These are phyloP conservation scores for Nannochloropsis gaditana DNA, from an alignment of 108 stramenopile species.

Conservation along the genomic window DNA sequence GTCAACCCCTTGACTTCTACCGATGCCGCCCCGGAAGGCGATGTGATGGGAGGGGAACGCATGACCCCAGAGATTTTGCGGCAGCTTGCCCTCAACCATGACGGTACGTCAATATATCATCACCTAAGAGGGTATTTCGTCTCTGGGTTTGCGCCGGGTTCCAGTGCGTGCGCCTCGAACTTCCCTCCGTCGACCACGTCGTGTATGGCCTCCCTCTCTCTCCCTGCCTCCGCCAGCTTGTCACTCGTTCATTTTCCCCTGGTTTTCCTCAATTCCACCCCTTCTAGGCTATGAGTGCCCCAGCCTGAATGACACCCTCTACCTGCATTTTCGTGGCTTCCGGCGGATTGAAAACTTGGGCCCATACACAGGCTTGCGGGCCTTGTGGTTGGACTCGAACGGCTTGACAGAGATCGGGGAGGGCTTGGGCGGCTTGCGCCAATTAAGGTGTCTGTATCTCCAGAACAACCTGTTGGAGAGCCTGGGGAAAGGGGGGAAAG, in stretches of 20 bases:
- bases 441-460: constrained; percentile 65
- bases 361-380: constrained; percentile 57
- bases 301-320: constrained; percentile 66
- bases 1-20: neutral
- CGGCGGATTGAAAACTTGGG: constrained; percentile 64
- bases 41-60: neutral
- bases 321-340: constrained; percentile 72
- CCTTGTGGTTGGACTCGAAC: constrained; percentile 68
- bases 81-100: neutral
- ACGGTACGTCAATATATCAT: neutral
- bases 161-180: neutral
- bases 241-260: too few species aligned
- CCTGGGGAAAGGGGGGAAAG: neutral
- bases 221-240: neutral
- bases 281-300: constrained; percentile 66
- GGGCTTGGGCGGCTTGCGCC: constrained; percentile 55
- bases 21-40: neutral
- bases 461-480: constrained; percentile 59
- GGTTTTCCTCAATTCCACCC: neutral
- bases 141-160: too few species aligned
- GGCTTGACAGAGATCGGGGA: constrained; percentile 60
- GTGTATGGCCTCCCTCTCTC: neutral
- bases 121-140: too few species aligned
- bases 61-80: neutral
- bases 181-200: neutral